Base-by-base conservation (phyloP, 495 filamentous ascomycete genomes). In the Entonaema liquescens region DNA sequence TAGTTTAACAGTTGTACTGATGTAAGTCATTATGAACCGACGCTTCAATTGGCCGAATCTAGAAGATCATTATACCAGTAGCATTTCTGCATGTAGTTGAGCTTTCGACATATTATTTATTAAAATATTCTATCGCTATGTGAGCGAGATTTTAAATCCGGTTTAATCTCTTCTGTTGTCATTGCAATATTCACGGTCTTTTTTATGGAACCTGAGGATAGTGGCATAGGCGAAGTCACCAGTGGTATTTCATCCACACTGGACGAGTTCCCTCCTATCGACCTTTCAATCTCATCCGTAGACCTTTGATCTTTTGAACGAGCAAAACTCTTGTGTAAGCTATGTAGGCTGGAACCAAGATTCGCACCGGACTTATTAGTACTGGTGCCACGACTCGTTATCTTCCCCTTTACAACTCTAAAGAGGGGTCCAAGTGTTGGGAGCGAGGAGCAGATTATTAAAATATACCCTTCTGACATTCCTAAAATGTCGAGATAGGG, bases 391-490 rank as follows among this genome's bases (percentile, higher is more conserved):
- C 58, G 59, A 23, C 66, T 70, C 1, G 73, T 73, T 31, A 76
- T 40, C 49, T 67, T 76, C 2, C 65, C 57, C 35, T 69, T 74
- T 40, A 65, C 52, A 2, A 64, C 55, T 5, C 74, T 63, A 65
- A 74, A 62, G 5, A 76, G 63, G 8, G 74, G 71, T 2, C 74
- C 74, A 2, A 76, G 68, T 19, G 74, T 72, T 3, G 74, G 74
- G 15, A 76, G 71, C 3, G 74, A 76, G 19, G 74, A 70, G n/a
- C 71, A 71, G 42, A 76, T 76, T 26, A 76, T 76, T 13, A 76
- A 54, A 11, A 76, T 69, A 49, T 71, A 70, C 35, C 74, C 74
- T 60, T 76, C 74, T 23, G 71, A 59, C 63, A 76, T 71, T 28
- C 71, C 74, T 31, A 76, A 49, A 6, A 76, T 74, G 36, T 74